These are phyloP conservation scores for Aspergillus steynii DNA, from an alignment of 495 filamentous ascomycete genomes.

Conservation along the genomic window DNA sequence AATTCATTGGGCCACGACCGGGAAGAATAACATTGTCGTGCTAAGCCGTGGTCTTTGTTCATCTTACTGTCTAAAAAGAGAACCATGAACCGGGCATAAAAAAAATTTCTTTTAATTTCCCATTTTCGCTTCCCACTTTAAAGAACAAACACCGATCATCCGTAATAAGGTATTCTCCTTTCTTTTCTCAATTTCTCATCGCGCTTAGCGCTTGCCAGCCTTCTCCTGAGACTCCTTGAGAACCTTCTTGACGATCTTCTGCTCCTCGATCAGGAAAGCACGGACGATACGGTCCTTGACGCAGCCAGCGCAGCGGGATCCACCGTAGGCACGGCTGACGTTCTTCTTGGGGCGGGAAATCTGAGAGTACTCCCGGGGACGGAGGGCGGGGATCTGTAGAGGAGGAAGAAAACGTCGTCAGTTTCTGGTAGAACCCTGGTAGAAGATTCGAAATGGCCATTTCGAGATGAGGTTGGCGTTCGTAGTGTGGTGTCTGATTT, in stretches of 20 bases:
- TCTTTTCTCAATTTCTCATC: neutral
- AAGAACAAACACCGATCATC: constrained; percentile 44
- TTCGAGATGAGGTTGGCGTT: neutral
- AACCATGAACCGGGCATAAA: constrained; percentile 24
- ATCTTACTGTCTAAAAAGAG: constrained; percentile 22
- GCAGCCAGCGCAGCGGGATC: constrained; percentile 96
- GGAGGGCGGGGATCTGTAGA: constrained; percentile 86
- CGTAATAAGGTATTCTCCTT: neutral
- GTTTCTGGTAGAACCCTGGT: neutral
- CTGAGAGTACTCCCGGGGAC: constrained; percentile 93
- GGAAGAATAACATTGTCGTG: neutral
- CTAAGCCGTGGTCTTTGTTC: constrained; percentile 17
- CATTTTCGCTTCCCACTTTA: constrained; percentile 40
- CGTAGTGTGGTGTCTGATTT: constrained; percentile 1
- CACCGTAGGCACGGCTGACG: constrained; percentile 96
- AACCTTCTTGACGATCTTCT: constrained; percentile 99
- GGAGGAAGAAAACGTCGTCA: constrained; percentile 22
- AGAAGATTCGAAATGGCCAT: no score
- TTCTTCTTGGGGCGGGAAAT: constrained; percentile 98
- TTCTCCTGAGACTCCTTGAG: constrained; percentile 91
- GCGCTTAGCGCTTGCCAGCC: constrained; percentile 54
- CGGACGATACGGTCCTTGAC: constrained; percentile 96
- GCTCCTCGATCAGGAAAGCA: constrained; percentile 99
- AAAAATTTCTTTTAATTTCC: constrained; percentile 30
- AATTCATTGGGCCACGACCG: constrained; percentile 8